Percentiles rank a stretch among this genome's conserved stretches.
Conservation (phyloP, 345 rosid genomes). For the Linum usitatissimum region DNA sequence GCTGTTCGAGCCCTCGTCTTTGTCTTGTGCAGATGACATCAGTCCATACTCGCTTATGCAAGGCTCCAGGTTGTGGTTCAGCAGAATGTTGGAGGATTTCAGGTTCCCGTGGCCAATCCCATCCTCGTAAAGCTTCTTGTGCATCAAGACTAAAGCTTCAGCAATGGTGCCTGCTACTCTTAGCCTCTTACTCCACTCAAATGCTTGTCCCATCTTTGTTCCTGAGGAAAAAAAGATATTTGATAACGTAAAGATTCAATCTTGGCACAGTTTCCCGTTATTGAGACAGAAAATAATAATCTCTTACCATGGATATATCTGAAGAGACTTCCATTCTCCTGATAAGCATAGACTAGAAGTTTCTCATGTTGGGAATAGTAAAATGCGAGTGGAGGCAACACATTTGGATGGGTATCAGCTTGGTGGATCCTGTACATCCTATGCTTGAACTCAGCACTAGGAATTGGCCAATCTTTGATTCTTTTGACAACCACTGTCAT, state of each 20-base stretch:
- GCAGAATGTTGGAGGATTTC: slow-evolving; percentile 49
- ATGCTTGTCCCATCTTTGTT: slow-evolving; percentile 16
- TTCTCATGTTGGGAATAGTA: slow-evolving; percentile 43
- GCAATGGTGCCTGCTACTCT: slow-evolving; percentile 30
- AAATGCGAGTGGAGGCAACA: slow-evolving; percentile 40
- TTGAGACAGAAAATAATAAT: neutral
- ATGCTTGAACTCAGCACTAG: slow-evolving; percentile 28
- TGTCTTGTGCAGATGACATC: neutral
- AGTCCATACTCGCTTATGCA: slow-evolving; percentile 53
- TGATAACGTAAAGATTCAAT: too few relatives aligned
- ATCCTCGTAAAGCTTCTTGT: slow-evolving; percentile 23
- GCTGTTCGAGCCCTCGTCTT: neutral
- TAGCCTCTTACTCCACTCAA: slow-evolving; percentile 45
- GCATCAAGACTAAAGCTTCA: slow-evolving; percentile 37
- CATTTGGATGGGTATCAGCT: slow-evolving; percentile 32
- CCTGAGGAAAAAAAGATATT: slow-evolving; percentile 24
- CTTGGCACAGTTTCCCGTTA: too few relatives aligned
- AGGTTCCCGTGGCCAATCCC: slow-evolving; percentile 47
- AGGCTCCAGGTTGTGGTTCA: slow-evolving; percentile 40
- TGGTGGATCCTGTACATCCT: slow-evolving; percentile 40
- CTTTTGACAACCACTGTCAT: slow-evolving; percentile 40
- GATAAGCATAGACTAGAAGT: slow-evolving; percentile 45
- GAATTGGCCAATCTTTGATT: slow-evolving; percentile 46
- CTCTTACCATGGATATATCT: slow-evolving; percentile 39
- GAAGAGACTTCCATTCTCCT: slow-evolving; percentile 42